Conservation (phyloP, 441 rosid genomes). For the Euphorbia corollata region DNA sequence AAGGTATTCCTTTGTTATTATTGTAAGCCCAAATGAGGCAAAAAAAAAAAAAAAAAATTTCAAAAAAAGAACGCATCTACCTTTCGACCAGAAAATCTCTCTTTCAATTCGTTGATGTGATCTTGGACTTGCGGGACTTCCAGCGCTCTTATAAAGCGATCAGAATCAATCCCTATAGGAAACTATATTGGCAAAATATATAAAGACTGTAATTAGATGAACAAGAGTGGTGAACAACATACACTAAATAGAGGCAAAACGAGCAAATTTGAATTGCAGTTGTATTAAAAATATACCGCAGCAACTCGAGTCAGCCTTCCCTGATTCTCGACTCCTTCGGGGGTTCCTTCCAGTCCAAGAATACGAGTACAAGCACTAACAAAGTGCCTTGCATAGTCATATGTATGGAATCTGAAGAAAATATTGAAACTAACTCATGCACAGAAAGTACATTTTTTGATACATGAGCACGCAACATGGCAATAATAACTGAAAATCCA, state of each 20-base stretch:
- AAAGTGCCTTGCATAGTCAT: conserved; percentile 82
- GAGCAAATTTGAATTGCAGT: neutral
- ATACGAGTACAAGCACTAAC: conserved; percentile 84
- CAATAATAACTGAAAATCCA: conserved; percentile 1
- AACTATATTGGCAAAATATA: conserved; percentile 47
- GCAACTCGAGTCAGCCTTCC: conserved; percentile 73
- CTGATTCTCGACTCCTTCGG: conserved; percentile 83
- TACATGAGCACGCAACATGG: neutral
- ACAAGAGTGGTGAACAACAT: neutral
- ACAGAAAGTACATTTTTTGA: conserved; percentile 5
- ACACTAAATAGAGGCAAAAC: too few species aligned
- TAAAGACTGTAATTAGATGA: conserved; percentile 10
- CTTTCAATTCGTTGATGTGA: conserved; percentile 58
- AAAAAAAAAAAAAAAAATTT: too few species aligned
- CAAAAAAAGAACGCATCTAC: conserved; percentile 26
- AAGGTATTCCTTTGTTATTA: too few species aligned
- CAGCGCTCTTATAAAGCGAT: conserved; percentile 62
- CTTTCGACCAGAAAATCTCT: conserved; percentile 67
- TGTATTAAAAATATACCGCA: conserved; percentile 38
- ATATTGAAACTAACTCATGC: conserved; percentile 1
- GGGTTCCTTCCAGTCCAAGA: conserved; percentile 79
- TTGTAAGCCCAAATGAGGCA: too few species aligned
- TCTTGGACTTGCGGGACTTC: conserved; percentile 51
- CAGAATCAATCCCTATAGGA: conserved; percentile 78
- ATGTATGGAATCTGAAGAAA: conserved; percentile 56